Base-by-base conservation (phyloP, 148 eudicot species). In the Heliamphora exappendiculata region DNA sequence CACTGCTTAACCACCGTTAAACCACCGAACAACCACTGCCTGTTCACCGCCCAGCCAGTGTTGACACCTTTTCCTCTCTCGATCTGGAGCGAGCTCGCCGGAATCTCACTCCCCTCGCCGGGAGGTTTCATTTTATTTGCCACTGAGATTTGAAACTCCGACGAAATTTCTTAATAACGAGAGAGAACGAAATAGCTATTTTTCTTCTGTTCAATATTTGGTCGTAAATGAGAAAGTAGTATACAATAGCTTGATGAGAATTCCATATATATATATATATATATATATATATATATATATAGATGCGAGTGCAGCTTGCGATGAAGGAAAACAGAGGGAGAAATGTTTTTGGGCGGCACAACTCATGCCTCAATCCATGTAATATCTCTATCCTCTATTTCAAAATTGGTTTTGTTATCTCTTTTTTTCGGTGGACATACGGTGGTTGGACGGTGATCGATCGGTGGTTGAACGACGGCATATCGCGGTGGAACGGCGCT, bases 21-120 rank as follows among this genome's bases (percentile, higher is more conserved):
- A n/a, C n/a, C n/a, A n/a, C n/a, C n/a, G n/a, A n/a, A n/a, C n/a
- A n/a, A n/a, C n/a, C n/a, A n/a, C n/a, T n/a, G n/a, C n/a, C n/a
- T n/a, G n/a, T n/a, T n/a, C n/a, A n/a, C n/a, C n/a, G n/a, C n/a
- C n/a, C n/a, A n/a, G n/a, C n/a, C n/a, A n/a, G n/a, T n/a, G n/a
- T n/a, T n/a, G n/a, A n/a, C 10, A 5, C 10, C 14, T 64, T 22
- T 37, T 36, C 70, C 72, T 73, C 54, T 71, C 69, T 78, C 67
- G 44, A 37, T 36, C 20, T 12, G 9, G 67, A 5, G 4, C 17
- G 17, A 11, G 14, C 45, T 42, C 44, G 20, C 50, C 59, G 41
- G 64, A 22, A 45, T 63, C 69, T 36, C 14, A 39, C 24, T 63
- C 58, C 36, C 34, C 49, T 55, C 34, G 37, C 76, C 65, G 50